Percentiles rank a stretch among this genome's conserved stretches.
phyloP scores from a whole-genome alignment of 768 basidiomycete species.

The Polyporus arcularius region DNA sequence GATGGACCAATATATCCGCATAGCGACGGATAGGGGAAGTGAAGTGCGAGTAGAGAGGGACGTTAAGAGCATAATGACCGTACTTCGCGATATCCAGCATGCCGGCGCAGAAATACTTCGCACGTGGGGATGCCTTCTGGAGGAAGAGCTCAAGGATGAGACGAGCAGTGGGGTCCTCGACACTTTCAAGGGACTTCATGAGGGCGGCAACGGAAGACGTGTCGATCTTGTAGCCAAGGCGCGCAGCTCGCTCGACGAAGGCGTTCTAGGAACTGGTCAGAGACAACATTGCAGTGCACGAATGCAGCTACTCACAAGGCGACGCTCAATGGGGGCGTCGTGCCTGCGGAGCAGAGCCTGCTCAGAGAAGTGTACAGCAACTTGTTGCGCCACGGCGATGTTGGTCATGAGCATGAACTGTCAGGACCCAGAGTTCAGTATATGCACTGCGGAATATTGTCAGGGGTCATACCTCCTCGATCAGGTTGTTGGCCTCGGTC shows the following conservation, averaged over 20 bases:
- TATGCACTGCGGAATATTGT: background rate
- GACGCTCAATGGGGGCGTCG: conserved; percentile 88
- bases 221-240: conserved; percentile 84
- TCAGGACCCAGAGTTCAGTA: background rate
- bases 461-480: conserved; percentile 74
- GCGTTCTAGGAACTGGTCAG: conserved; percentile 49
- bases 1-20: conserved; percentile 93
- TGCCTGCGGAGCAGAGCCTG: conserved; percentile 96
- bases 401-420: conserved; percentile 96
- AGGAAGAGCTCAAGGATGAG: conserved; percentile 81
- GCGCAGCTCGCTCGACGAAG: conserved; percentile 79
- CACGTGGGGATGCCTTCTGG: conserved; percentile 89
- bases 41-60: conserved; percentile 92
- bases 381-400: conserved; percentile 85
- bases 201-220: conserved; percentile 74
- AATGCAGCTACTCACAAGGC: conserved; percentile 57
- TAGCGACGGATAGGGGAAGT: conserved; percentile 92
- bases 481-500: conserved; percentile 73
- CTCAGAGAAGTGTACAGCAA: conserved; percentile 93
- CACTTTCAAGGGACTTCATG: conserved; percentile 80
- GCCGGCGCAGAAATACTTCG: conserved; percentile 98
- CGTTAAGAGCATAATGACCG: conserved; percentile 85
- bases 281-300: conserved; percentile 1
- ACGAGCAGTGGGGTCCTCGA: conserved; percentile 73
- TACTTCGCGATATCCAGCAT: conserved; percentile 99